Base-by-base conservation (phyloP, 177 flowering plant genomes). In the Telopea speciosissima region DNA sequence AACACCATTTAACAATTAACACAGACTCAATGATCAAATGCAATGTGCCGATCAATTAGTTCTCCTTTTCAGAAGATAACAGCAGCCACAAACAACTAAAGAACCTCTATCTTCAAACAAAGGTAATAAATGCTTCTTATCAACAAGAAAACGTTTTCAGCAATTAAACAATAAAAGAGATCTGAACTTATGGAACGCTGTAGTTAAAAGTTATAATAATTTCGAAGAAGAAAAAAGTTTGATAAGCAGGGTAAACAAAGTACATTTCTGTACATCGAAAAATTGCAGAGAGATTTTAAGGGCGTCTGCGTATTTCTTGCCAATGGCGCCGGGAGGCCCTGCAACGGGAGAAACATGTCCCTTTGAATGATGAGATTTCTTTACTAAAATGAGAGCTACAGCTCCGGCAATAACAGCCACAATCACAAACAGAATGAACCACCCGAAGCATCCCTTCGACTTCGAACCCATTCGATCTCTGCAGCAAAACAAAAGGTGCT, bases 381-480 rank as follows among this genome's bases (percentile, higher is more conserved):
- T 74, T 62, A 68, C 80, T 11, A 87, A 24, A 3, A 81, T 63
- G n/a, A 83, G 9, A 36, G 1, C 2, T 8, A 80, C 87, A 12
- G 83, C 68, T 13, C 83, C 97, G 19, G 73, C 86, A 25, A 89
- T 79, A 5, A 79, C 69, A 23, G 82, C 91, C 65, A 80, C 68
- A 8, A 91, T 61, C 13, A 81, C 59, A 14, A 84, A 3, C 67
- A 77, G 87, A 23, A 91, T 12, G 19, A 82, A 73, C 89, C 91
- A 92, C 17, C 92, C 87, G 44, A 76, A 79, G 28, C 87, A 87
- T 1, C 90, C 85, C 67, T 74, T 79, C 7, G 83, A 80, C 76
- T 76, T 75, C 71, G 81, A 67, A 21, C 85, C 87, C 91, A 88
- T 88, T 70, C 8, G 24, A 36, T 66, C 60, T 26, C 42, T 26